These are phyloP conservation scores for Yamadazyma siamensis DNA, from an alignment of 1,139 yeast genomes.

Conservation along the genomic window DNA sequence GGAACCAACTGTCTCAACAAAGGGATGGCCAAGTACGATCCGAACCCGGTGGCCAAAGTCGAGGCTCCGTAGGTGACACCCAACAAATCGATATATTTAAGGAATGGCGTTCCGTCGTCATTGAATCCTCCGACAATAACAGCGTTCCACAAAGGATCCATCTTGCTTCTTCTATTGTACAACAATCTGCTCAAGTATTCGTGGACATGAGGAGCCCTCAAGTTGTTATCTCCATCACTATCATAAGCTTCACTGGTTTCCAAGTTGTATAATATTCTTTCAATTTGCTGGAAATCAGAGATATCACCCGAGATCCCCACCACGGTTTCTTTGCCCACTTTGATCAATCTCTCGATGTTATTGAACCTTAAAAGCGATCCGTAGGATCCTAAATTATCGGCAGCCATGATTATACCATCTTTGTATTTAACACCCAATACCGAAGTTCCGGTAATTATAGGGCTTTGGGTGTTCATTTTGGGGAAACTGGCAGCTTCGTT, in stretches of 20 bases:
- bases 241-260: slow-evolving; percentile 73
- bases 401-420: slow-evolving; percentile 90
- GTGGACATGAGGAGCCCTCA: slow-evolving; percentile 84
- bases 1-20: slow-evolving; percentile 82
- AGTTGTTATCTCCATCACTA: slow-evolving; percentile 60
- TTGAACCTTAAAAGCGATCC: slow-evolving; percentile 90
- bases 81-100: slow-evolving; percentile 82
- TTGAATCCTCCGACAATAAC: slow-evolving; percentile 86
- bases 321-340: slow-evolving; percentile 79
- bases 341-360: slow-evolving; percentile 77
- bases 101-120: slow-evolving; percentile 61
- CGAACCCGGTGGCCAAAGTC: slow-evolving; percentile 93
- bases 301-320: slow-evolving; percentile 96
- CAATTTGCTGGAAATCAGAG: slow-evolving; percentile 85
- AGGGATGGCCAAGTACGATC: slow-evolving; percentile 92
- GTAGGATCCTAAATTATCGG: slow-evolving; percentile 89
- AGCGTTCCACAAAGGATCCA: slow-evolving; percentile 97
- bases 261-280: slow-evolving; percentile 72
- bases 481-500: slow-evolving; percentile 44
- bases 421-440: slow-evolving; percentile 88
- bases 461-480: slow-evolving; percentile 83
- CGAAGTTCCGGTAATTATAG: slow-evolving; percentile 94
- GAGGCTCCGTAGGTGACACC: slow-evolving; percentile 92
- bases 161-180: slow-evolving; percentile 84
- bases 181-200: slow-evolving; percentile 81